Conservation (phyloP, 768 basidiomycete genomes). For the Suillus ampliporus region DNA sequence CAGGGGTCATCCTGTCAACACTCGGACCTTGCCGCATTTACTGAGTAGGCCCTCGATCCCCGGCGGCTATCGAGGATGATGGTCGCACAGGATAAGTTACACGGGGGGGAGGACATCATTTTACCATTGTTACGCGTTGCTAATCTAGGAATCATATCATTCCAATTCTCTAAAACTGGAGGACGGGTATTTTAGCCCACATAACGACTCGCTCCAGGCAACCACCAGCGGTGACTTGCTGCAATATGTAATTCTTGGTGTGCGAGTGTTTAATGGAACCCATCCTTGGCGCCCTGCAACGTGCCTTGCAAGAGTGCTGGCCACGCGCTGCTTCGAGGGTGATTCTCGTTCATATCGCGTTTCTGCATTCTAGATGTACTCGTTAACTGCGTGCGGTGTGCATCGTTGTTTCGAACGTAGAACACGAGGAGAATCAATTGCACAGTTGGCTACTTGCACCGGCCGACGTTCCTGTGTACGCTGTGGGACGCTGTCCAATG, state of each 20-base stretch:
- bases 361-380: slow-evolving; percentile 3
- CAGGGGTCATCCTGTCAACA: not conserved
- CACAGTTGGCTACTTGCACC: not conserved
- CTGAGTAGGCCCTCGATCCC: not conserved
- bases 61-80: slow-evolving; percentile 8
- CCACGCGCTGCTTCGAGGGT: not conserved
- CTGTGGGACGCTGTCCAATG: not conserved
- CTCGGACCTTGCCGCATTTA: slow-evolving; percentile 3
- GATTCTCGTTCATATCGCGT: not conserved
- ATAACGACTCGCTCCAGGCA: not conserved
- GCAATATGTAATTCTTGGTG: not conserved
- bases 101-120: not conserved
- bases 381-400: not conserved
- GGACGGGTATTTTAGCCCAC: not conserved
- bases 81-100: slow-evolving; percentile 5
- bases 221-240: not conserved
- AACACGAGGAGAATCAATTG: not conserved
- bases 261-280: slow-evolving; percentile 1
- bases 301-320: not conserved
- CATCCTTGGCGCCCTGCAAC: not conserved
- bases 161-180: not conserved
- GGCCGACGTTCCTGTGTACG: not conserved
- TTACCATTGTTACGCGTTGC: slow-evolving; percentile 5
- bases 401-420: not conserved
- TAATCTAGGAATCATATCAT: slow-evolving; percentile 6